Conservation (phyloP, 192 early-diverging fungal genomes). For the Coemansia sp. region DNA sequence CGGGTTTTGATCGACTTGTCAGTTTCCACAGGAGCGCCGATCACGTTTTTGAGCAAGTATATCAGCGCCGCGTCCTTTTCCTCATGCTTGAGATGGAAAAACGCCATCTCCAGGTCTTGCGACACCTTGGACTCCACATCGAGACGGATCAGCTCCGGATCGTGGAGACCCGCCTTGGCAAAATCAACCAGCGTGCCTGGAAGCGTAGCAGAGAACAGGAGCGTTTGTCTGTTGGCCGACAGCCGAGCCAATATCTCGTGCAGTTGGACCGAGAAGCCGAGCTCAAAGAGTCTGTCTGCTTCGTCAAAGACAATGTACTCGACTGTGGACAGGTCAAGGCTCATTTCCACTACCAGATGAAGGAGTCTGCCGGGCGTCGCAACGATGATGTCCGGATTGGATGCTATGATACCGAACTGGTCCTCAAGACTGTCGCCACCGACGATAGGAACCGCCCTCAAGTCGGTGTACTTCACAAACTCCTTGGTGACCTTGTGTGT, state of each 20-base stretch:
- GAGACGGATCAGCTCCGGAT: slow-evolving; percentile 89
- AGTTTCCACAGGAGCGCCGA: slow-evolving; percentile 62
- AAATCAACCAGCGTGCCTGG: slow-evolving; percentile 93
- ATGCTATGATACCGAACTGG: slow-evolving; percentile 89
- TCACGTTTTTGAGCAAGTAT: slow-evolving; percentile 75
- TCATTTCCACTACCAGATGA: slow-evolving; percentile 88
- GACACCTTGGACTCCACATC: slow-evolving; percentile 96
- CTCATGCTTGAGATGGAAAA: slow-evolving; percentile 79
- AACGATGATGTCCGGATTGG: slow-evolving; percentile 90
- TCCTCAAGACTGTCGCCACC: slow-evolving; percentile 98
- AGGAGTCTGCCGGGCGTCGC: slow-evolving; percentile 83
- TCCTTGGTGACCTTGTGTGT: slow-evolving; percentile 94
- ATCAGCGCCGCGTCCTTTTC: slow-evolving; percentile 91
- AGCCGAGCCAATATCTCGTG: slow-evolving; percentile 86
- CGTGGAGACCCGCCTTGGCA: slow-evolving; percentile 92
- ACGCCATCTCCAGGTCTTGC: slow-evolving; percentile 92
- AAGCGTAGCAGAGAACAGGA: slow-evolving; percentile 95
- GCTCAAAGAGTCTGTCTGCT: slow-evolving; percentile 97
- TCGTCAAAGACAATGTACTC: slow-evolving; percentile 99
- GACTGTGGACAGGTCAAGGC: slow-evolving; percentile 77
- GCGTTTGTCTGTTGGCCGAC: slow-evolving; percentile 82
- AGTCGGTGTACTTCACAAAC: slow-evolving; percentile 87
- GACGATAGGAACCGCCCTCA: slow-evolving; percentile 83
- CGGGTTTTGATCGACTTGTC: slow-evolving; percentile 49
- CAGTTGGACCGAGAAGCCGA: slow-evolving; percentile 94